Conservation (phyloP, 305 asterid species). For the Rubia tinctorum region DNA sequence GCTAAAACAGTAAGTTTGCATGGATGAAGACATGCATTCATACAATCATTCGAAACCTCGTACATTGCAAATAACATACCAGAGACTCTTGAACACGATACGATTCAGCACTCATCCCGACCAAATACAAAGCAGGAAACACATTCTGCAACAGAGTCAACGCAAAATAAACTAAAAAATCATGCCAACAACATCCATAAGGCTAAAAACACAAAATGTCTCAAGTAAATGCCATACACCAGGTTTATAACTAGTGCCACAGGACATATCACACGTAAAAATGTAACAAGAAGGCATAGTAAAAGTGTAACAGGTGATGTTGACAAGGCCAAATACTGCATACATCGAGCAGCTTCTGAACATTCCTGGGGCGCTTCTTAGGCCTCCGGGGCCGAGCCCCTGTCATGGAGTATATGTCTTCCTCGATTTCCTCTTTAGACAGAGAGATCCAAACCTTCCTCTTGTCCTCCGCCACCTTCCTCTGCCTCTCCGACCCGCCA, state of each 20-base stretch:
- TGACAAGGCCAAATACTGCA: constrained; percentile 4
- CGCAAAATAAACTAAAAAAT: no score
- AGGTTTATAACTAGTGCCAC: no score
- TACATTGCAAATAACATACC: constrained; percentile 30
- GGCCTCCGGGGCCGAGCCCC: constrained; percentile 83
- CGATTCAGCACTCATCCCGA: constrained; percentile 61
- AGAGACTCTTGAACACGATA: constrained; percentile 44
- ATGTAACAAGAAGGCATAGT: not conserved
- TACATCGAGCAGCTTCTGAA: constrained; percentile 79
- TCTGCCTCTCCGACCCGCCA: constrained; percentile 26
- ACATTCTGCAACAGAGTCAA: constrained; percentile 36
- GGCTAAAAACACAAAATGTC: no score
- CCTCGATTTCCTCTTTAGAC: constrained; percentile 84
- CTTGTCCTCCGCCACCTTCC: constrained; percentile 41
- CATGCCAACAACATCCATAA: no score
- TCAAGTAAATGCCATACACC: not conserved
- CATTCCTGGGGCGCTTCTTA: constrained; percentile 57
- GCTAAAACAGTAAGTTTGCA: not conserved
- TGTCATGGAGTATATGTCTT: constrained; percentile 75
- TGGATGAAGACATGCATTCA: constrained; percentile 11
- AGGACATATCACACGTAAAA: no score
- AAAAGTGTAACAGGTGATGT: no score
- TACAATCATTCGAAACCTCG: not conserved
- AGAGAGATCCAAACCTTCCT: constrained; percentile 78
- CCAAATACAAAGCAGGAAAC: constrained; percentile 75